Base-by-base conservation (phyloP, 169 alveolate species). In the Cryptosporidium xiaoi region DNA sequence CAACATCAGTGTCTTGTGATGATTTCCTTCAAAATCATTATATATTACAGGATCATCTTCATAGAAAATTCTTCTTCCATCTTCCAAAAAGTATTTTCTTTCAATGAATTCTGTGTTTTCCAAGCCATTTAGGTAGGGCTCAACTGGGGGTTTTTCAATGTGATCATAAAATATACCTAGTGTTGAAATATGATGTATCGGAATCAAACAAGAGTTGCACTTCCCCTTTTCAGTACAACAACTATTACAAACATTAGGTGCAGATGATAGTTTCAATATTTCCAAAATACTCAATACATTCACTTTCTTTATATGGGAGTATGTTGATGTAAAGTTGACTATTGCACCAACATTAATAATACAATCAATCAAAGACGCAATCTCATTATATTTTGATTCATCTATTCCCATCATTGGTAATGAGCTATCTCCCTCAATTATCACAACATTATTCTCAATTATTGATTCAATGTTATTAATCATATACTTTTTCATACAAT, bases 161-260 rank as follows among this genome's bases (percentile, higher is more conserved):
- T 77, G 87, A 77, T 77, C 87, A 60, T 77, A 77, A 77, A 77
- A 77, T 18, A 77, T 20, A 56, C 87, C 87, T n/a, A 77, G 27
- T 46, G 87, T 77, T 2, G 87, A 77, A 34, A 77, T 46, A 48
- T 77, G 71, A 56, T 77, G 87, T 36, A 77, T 77, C 27, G 87
- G 87, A 44, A 77, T 60, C n/a, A 77, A 46, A 34, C 87, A 77
- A 27, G 77, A 60, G 18, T 20, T 48, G 56, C 87, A 77, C 29
- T 69, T 56, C 13, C 44, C 64, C 36, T 40, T 60, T 50, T 56
- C 12, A 36, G 87, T 44, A 62, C 87, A 77, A 60, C 24, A 31
- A 31, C 51, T 44, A 48, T 40, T 24, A 60, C 87, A 77, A 40
- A 10, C 8, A 3, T 31, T 20, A 3, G 87, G 50, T 8, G 87